Conservation (phyloP, 2,329 filamentous ascomycete genomes). For the Botrytis byssoidea region DNA sequence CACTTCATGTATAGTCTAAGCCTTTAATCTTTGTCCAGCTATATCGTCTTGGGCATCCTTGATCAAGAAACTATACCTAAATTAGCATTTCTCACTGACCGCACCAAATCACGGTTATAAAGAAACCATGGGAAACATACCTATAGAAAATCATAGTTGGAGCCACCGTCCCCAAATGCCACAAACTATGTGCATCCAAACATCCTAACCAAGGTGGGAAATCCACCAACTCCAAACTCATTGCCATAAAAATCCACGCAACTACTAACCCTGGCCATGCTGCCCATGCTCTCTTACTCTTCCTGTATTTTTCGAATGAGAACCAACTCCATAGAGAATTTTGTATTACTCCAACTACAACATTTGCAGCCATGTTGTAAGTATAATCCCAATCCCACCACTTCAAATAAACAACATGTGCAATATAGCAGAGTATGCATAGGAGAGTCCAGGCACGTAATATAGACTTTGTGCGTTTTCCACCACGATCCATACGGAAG, state of each 20-base stretch:
- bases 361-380: constrained; percentile 97
- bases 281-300: constrained; percentile 73
- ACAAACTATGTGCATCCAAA: constrained; percentile 90
- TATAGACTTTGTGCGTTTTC: constrained; percentile 43
- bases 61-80: constrained; percentile 68
- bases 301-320: constrained; percentile 70
- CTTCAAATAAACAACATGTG: constrained; percentile 81
- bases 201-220: constrained; percentile 81
- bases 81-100: constrained; percentile 19
- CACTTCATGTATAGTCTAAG: constrained; percentile 43
- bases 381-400: constrained; percentile 90
- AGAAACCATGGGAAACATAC: constrained; percentile 55
- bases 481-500: constrained; percentile 70
- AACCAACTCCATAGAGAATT: constrained; percentile 87
- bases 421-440: constrained; percentile 68
- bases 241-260: constrained; percentile 85
- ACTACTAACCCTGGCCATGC: constrained; percentile 89
- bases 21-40: constrained; percentile 69
- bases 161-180: constrained; percentile 90
- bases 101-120: background rate
- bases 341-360: constrained; percentile 74
- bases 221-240: constrained; percentile 94
- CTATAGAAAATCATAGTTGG: constrained; percentile 92
- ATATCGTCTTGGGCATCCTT: constrained; percentile 84
- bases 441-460: constrained; percentile 73